Percentiles rank a stretch among this genome's conserved stretches.
phyloP scores from a whole-genome alignment of 2,329 filamentous ascomycete species.

The Ascocoryne sarcoides region DNA sequence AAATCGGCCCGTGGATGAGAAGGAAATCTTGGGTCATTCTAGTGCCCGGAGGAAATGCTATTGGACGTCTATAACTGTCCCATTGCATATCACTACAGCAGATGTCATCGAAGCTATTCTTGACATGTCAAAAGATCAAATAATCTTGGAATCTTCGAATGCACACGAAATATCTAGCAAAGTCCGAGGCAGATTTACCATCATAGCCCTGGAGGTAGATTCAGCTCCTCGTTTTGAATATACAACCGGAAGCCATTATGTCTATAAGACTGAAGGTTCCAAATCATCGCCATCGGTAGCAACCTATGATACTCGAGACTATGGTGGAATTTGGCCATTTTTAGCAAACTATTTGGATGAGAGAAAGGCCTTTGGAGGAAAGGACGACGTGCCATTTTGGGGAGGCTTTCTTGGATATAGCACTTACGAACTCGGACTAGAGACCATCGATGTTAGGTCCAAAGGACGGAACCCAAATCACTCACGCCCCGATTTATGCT shows the following conservation, averaged over 20 bases:
- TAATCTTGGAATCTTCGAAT: constrained; percentile 54
- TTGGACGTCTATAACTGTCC: constrained; percentile 31
- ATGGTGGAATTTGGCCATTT: constrained; percentile 27
- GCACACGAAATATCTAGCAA: constrained; percentile 37
- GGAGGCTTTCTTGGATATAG: constrained; percentile 61
- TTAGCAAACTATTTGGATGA: constrained; percentile 31
- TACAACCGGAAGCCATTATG: constrained; percentile 36
- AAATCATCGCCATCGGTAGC: background rate
- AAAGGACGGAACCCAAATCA: constrained; percentile 11
- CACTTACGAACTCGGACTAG: constrained; percentile 58
- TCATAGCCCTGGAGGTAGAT: constrained; percentile 59
- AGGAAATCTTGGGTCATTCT: background rate
- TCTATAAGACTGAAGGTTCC: constrained; percentile 6
- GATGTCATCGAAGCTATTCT: constrained; percentile 42
- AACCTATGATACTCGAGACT: constrained; percentile 6
- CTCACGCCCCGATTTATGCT: constrained; percentile 47
- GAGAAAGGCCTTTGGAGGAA: constrained; percentile 30
- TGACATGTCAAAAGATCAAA: constrained; percentile 33
- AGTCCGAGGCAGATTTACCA: constrained; percentile 58
- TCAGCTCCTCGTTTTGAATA: constrained; percentile 50
- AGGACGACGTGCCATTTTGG: constrained; percentile 49
- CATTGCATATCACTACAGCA: constrained; percentile 39
- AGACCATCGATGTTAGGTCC: constrained; percentile 37
- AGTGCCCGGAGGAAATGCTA: background rate
- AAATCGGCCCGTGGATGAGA: no score